Conservation (phyloP, 2,329 filamentous ascomycete species). For the Hawksworthiomyces lignivorus region DNA sequence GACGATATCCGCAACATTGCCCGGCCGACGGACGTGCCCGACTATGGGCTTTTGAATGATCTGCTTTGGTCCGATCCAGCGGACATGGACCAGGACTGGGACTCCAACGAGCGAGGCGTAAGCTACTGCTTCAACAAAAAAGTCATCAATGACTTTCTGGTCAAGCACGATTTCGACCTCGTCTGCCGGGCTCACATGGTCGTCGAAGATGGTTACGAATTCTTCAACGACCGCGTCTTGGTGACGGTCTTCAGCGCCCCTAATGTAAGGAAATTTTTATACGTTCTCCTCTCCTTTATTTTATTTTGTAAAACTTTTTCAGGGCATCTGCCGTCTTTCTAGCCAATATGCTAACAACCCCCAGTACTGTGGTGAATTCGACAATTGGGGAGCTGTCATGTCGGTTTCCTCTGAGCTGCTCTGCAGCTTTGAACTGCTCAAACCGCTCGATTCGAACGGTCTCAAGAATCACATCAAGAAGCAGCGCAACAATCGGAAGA, state of each 20-base stretch:
- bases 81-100: constrained; percentile 97
- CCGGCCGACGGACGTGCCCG: constrained; percentile 90
- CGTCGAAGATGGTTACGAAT: constrained; percentile 97
- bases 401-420: constrained; percentile 88
- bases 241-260: constrained; percentile 97
- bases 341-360: background rate
- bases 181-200: constrained; percentile 99
- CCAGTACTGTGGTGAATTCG: constrained; percentile 96
- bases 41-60: constrained; percentile 92
- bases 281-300: constrained; percentile 35
- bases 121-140: constrained; percentile 99
- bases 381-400: constrained; percentile 99
- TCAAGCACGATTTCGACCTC: constrained; percentile 91
- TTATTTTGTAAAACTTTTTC: too few relatives aligned
- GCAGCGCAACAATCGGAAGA: constrained; percentile 86
- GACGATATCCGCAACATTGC: constrained; percentile 96
- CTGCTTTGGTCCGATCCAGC: constrained; percentile 95
- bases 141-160: constrained; percentile 92
- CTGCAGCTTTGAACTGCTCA: constrained; percentile 94
- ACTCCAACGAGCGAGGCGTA: constrained; percentile 91
- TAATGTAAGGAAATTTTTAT: too few relatives aligned
- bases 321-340: too few relatives aligned
- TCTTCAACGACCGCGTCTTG: constrained; percentile 89
- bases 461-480: constrained; percentile 99
- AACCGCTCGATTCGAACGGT: constrained; percentile 90